Evolutionary conservation across 352 stramenopile species (phyloP), one percentile per base, ranked within the genome.

Genomic region (Phytopythium ostracodes): DNA sequence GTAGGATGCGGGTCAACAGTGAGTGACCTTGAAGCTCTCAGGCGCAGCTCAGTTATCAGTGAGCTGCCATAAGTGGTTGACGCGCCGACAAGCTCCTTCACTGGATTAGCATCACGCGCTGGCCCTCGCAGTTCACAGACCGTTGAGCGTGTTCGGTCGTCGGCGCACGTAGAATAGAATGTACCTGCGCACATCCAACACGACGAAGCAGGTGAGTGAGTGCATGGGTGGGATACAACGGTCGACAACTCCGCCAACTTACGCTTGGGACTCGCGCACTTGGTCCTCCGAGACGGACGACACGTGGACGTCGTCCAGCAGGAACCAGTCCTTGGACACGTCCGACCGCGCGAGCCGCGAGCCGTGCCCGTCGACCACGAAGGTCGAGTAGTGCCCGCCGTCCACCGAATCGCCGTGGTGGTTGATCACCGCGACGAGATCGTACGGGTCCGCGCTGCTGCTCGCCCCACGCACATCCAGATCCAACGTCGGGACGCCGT

Each of bases 361-460:
- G 11, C 35, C 10, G 2, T 59, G 31, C 42, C 67, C 60, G 18
- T 70, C 65, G 4, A 73, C 72, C 29, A 72, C 70, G 52, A 77
- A 89, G 8, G 79, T 72, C 0, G 84, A 91, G 60, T 91, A 94
- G 49, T 94, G 84, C 0, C 84, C 84, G 6, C 82, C 81, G 24
- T 89, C 76, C 5, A 90, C 75, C 7, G 69, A 79, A 49, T 88
- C 77, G 4, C 84, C 82, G 56, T 92, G 82, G 65, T 94, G 82
- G 46, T 79, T 87, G 4, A 90, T 60, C 8, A 90, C 77, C 2
- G 78, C 73, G 2, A 75, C 73, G 12, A 92, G 70, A 29, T 92
- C 80, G 65, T 90, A 92, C 52, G 84, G n/a, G 33, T 81, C 70
- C 44, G 67, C 65, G 31, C 42, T 66, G 52, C 50, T 58, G 56